phyloP scores from a whole-genome alignment of 106 monocot species.

The Xerophyta viscosa region DNA sequence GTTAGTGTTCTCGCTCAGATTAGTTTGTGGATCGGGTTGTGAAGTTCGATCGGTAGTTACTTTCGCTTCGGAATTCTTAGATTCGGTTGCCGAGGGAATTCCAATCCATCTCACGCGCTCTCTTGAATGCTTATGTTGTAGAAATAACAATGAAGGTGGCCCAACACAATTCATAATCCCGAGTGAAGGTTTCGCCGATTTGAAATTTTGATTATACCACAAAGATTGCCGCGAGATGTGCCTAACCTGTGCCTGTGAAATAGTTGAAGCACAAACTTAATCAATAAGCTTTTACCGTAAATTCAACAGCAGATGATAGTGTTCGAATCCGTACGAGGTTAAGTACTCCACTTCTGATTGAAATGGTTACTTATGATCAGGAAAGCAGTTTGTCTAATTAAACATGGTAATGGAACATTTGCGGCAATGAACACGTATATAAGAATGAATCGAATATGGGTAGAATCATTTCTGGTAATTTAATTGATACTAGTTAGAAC shows the following conservation, averaged over 20 bases:
- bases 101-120: slow-evolving; percentile 4
- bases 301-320: too few relatives aligned
- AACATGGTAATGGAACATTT: too few relatives aligned
- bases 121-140: background rate
- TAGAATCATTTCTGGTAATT: too few relatives aligned
- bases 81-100: slow-evolving; percentile 19
- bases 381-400: too few relatives aligned
- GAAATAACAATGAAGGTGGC: background rate
- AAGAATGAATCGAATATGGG: too few relatives aligned
- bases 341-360: too few relatives aligned
- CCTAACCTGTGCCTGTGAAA: slow-evolving; percentile 21
- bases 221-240: background rate
- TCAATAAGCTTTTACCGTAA: too few relatives aligned
- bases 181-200: background rate
- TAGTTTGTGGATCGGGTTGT: slow-evolving; percentile 11
- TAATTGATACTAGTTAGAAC: too few relatives aligned
- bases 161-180: background rate
- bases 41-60: background rate
- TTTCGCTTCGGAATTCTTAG: slow-evolving; percentile 8
- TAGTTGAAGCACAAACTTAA: background rate
- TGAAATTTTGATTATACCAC: background rate
- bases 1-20: slow-evolving; percentile 8
- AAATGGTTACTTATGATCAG: too few relatives aligned
- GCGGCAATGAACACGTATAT: too few relatives aligned
- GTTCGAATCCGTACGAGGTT: too few relatives aligned